Evolutionary conservation across 2,329 filamentous ascomycete species (phyloP).

Genomic region (Emydomyces testavorans): DNA sequence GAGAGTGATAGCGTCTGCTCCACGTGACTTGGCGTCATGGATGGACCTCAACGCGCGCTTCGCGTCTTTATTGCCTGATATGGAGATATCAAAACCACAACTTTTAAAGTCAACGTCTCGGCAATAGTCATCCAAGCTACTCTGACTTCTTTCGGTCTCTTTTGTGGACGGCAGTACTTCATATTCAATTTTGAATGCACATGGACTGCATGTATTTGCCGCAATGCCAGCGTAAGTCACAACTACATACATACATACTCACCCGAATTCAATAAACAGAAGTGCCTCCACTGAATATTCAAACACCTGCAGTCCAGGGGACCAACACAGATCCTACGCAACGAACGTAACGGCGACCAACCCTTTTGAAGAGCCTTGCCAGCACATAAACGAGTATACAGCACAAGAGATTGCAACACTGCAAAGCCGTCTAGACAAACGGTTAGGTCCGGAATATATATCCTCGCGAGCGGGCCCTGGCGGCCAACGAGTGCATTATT

Average conservation of each 20-base stretch:
- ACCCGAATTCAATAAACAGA: not conserved
- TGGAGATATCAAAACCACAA: conserved; percentile 1
- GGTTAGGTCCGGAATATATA: conserved; percentile 91
- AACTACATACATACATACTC: too few relatives aligned
- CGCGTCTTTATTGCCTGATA: conserved; percentile 2
- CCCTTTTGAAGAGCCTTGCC: conserved; percentile 65
- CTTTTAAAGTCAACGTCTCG: not conserved
- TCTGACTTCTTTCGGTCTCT: too few relatives aligned
- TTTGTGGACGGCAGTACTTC: too few relatives aligned
- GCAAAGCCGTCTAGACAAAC: conserved; percentile 75
- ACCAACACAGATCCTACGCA: conserved; percentile 47
- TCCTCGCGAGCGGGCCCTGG: conserved; percentile 73
- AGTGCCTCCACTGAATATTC: not conserved
- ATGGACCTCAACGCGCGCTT: not conserved
- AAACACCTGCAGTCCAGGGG: conserved; percentile 46
- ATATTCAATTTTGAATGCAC: not conserved
- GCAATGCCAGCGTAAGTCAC: conserved; percentile 40
- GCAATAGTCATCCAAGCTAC: not conserved
- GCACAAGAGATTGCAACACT: conserved; percentile 83
- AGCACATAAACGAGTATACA: conserved; percentile 66
- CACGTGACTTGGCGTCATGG: not conserved
- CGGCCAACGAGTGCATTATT: conserved; percentile 79
- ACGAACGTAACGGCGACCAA: conserved; percentile 47
- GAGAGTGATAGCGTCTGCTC: not conserved
- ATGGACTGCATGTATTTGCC: not conserved